Evolutionary conservation across 106 monocot genomes (phyloP), one percentile per base, ranked within the genome.

Genomic region (Phalaenopsis equestris): DNA sequence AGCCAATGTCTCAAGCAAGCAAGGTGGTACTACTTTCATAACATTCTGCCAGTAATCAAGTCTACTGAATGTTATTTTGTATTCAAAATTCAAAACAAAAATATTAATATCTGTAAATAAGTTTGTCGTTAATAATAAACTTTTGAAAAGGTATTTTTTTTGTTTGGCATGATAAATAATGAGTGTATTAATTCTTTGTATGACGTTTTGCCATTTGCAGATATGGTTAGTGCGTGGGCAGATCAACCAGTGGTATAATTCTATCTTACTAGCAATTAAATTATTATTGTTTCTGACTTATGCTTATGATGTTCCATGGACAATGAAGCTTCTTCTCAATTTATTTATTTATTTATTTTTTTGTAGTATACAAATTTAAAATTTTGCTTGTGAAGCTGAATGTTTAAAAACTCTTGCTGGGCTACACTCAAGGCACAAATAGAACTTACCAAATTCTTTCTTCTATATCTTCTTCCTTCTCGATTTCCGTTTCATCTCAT

Each of bases 241-340:
- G 48, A 76, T 76, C 30, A 14, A 49, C 30, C 48, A 42, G 49
- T 49, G 76, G 76, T 76, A 76, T 49, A 14, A 23, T 76, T 76
- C 21, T 76, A 23, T 49, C 76, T 30, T 49, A 49, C 49, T 49
- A 48, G 30, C 49, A 3, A 11, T 30, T 76, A 49, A 42, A 49
- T 49, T 23, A 30, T 19, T 76, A 49, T 23, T 48, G 12, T 49
- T 14, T 76, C 17, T 49, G 10, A 36, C 9, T 70, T 74, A 8
- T 19, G 41, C n/a, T 43, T 49, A 48, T 48, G 30, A 48, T 24
- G 21, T 9, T 49, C 2, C 48, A 49, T 76, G 38, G 14, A 70
- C 11, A 19, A 43, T 74, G 15, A 76, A 76, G 21, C 52, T 49
- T 30, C 24, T 30, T 45, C 24, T 70, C 12, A 39, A 70, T 70